Evolutionary conservation across 192 early-diverging fungal species (phyloP).

Genomic region (Diversispora eburnea): DNA sequence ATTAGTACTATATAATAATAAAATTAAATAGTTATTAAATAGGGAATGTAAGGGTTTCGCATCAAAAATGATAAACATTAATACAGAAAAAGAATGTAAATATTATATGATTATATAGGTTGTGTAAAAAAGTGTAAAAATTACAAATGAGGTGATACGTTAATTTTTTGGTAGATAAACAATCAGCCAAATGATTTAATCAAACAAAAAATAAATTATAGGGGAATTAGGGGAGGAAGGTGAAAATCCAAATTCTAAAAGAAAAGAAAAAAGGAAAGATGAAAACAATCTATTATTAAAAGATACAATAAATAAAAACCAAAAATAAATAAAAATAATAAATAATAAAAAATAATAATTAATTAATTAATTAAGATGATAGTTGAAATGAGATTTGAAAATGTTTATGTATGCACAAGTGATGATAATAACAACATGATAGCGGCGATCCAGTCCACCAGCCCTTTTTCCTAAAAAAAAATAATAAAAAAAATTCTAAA

Average conservation of each 20-base stretch:
- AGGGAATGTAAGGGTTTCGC: too few relatives aligned
- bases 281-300: constrained; percentile 11
- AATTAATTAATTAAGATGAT: neutral
- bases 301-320: constrained; percentile 1
- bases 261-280: neutral
- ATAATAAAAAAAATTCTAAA: neutral
- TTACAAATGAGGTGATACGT: neutral
- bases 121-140: neutral
- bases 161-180: constrained; percentile 27
- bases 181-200: constrained; percentile 21
- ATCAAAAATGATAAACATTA: neutral
- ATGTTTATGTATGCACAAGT: neutral
- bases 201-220: constrained; percentile 22
- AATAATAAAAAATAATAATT: too few relatives aligned
- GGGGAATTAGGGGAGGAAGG: neutral
- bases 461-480: constrained; percentile 7
- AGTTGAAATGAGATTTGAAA: too few relatives aligned
- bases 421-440: neutral
- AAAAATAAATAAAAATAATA: constrained; percentile 1
- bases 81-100: neutral
- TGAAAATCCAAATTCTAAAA: constrained; percentile 1
- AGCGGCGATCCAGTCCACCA: constrained; percentile 20
- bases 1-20: too few relatives aligned
- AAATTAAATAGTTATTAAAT: too few relatives aligned
- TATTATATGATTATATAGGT: neutral